These are phyloP conservation scores for Lachancea mirantina DNA, from an alignment of 805 yeast genomes.

Conservation along the genomic window DNA sequence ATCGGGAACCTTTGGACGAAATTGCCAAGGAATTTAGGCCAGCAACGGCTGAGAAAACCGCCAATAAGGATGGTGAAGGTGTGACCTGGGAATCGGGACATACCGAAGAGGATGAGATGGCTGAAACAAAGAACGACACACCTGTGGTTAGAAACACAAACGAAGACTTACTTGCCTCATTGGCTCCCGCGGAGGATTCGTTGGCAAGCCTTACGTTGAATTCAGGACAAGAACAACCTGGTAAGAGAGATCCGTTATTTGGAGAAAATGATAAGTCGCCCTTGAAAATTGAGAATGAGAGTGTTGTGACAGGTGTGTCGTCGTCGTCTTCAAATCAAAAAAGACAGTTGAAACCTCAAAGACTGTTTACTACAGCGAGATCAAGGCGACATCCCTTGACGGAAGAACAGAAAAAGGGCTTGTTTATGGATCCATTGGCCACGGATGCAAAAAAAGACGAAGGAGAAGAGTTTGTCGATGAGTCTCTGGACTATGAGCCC, in stretches of 20 bases:
- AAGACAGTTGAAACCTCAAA: slow-evolving; percentile 33
- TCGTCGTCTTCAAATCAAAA: slow-evolving; percentile 34
- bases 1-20: slow-evolving; percentile 9
- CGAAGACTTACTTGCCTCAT: slow-evolving; percentile 17
- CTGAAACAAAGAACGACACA: slow-evolving; percentile 8
- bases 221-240: slow-evolving; percentile 21
- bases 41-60: too few species aligned
- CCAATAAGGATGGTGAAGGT: slow-evolving; percentile 15
- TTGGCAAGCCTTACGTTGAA: slow-evolving; percentile 40
- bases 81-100: slow-evolving; percentile 10
- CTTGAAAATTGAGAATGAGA: slow-evolving; percentile 12
- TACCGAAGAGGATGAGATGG: slow-evolving; percentile 9
- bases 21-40: slow-evolving; percentile 16
- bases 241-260: slow-evolving; percentile 32
- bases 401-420: slow-evolving; percentile 22
- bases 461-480: slow-evolving; percentile 25
- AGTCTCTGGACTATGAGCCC: slow-evolving; percentile 20
- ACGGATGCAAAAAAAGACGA: slow-evolving; percentile 27
- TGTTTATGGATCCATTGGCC: slow-evolving; percentile 28
- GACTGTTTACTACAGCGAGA: slow-evolving; percentile 43
- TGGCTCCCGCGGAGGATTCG: slow-evolving; percentile 31
- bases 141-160: too few species aligned
- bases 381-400: slow-evolving; percentile 32
- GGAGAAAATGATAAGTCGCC: slow-evolving; percentile 22
- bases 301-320: slow-evolving; percentile 12